Evolutionary conservation across 495 filamentous ascomycete genomes (phyloP).

Genomic region (Cryomyces antarcticus): DNA sequence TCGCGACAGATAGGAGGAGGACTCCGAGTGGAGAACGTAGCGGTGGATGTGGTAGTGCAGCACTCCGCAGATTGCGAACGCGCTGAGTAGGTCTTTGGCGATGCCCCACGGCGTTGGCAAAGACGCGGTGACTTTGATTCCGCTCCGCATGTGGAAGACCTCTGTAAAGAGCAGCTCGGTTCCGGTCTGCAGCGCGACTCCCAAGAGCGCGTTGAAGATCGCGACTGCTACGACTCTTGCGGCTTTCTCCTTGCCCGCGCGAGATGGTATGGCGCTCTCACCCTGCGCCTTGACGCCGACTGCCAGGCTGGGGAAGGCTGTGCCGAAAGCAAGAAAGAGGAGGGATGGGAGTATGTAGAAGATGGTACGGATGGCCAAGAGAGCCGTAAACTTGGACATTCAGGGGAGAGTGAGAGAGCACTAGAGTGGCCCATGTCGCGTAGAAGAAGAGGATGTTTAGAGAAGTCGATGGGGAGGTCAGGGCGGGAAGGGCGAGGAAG

Average conservation of each 20-base stretch:
- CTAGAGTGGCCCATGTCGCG: conserved; percentile 70
- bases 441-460: conserved; percentile 82
- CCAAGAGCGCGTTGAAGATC: conserved; percentile 43
- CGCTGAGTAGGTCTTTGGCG: conserved; percentile 28
- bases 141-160: conserved; percentile 29
- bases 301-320: conserved; percentile 41
- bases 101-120: conserved; percentile 44
- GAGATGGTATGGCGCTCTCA: conserved; percentile 33
- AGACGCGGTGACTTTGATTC: conserved; percentile 33
- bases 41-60: conserved; percentile 54
- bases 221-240: conserved; percentile 27
- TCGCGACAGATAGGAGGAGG: conserved; percentile 15
- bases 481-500: conserved; percentile 33
- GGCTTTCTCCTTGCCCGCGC: conserved; percentile 12
- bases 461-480: conserved; percentile 50
- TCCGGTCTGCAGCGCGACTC: conserved; percentile 17
- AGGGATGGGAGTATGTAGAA: conserved; percentile 58
- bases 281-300: conserved; percentile 50
- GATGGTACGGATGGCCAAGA: conserved; percentile 36
- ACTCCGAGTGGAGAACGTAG: conserved; percentile 38
- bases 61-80: conserved; percentile 35
- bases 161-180: conserved; percentile 32
- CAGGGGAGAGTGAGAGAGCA: conserved; percentile 53
- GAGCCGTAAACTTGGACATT: conserved; percentile 58
- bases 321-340: conserved; percentile 55